A percentile compares a stretch with the other conserved stretches of the same genome.
Conservation (phyloP, 2,329 filamentous ascomycete genomes). For the Penicillium griseofulvum region DNA sequence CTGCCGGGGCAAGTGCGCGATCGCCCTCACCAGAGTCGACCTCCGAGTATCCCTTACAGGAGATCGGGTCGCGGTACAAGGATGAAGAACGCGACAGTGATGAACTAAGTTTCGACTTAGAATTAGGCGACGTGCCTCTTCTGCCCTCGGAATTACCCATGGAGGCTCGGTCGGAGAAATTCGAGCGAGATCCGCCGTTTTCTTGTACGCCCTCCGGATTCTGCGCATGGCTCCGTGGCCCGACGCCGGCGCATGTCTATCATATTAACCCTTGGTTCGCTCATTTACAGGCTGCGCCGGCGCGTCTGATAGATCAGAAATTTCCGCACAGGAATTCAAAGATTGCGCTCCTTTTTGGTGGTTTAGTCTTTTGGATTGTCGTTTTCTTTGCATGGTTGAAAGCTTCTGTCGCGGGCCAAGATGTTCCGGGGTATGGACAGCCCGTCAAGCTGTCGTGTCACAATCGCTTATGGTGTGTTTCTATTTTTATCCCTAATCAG, state of each 20-base stretch:
- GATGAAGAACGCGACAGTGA: slow-evolving; percentile 11
- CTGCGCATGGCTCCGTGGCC: slow-evolving; percentile 30
- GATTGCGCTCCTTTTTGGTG: slow-evolving; percentile 26
- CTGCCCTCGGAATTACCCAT: slow-evolving; percentile 9
- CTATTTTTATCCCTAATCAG: slow-evolving; percentile 20
- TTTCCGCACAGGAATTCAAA: slow-evolving; percentile 27
- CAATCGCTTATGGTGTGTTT: slow-evolving; percentile 41
- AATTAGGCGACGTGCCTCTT: slow-evolving; percentile 20
- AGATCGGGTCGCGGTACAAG: slow-evolving; percentile 2
- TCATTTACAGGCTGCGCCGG: slow-evolving; percentile 34
- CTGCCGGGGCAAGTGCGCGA: not conserved
- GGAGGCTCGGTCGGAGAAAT: not conserved
- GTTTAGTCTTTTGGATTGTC: slow-evolving; percentile 31
- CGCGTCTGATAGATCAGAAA: slow-evolving; percentile 31
- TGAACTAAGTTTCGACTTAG: slow-evolving; percentile 18
- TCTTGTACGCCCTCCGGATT: slow-evolving; percentile 27
- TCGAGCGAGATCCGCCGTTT: slow-evolving; percentile 17
- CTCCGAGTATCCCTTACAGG: slow-evolving; percentile 1
- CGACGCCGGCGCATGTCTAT: slow-evolving; percentile 32
- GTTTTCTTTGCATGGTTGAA: slow-evolving; percentile 35
- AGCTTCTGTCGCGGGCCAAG: slow-evolving; percentile 29
- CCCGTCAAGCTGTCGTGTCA: slow-evolving; percentile 38
- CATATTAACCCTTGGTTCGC: slow-evolving; percentile 35
- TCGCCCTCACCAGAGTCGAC: not conserved
- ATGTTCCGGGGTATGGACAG: slow-evolving; percentile 34